Evolutionary conservation across 306 rosid species (phyloP).

Genomic region (Dicorynia guianensis): DNA sequence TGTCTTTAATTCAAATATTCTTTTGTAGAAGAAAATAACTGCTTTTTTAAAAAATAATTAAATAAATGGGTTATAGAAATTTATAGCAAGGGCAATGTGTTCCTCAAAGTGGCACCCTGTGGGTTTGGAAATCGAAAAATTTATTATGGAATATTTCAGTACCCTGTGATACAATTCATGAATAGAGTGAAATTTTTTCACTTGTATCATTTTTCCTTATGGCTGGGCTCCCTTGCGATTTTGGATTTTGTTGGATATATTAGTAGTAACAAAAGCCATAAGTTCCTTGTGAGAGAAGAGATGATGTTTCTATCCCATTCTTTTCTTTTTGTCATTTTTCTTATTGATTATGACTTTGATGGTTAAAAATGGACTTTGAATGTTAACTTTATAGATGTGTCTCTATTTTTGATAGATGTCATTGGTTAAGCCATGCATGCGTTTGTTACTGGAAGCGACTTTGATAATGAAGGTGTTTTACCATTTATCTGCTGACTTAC

Average conservation of each 20-base stretch:
- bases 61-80: not conserved
- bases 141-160: constrained; percentile 31
- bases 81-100: not conserved
- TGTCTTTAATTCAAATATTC: not conserved
- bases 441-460: constrained; percentile 7
- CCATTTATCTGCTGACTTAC: not conserved
- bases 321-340: too few relatives aligned
- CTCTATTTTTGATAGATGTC: too few relatives aligned
- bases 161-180: not conserved
- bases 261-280: not conserved
- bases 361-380: too few relatives aligned
- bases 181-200: constrained; percentile 7
- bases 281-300: not conserved
- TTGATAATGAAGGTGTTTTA: not conserved
- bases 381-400: too few relatives aligned
- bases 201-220: not conserved
- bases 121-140: not conserved
- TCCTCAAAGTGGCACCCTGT: constrained; percentile 8
- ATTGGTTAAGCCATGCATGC: constrained; percentile 23
- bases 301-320: not conserved
- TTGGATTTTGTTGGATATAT: constrained; percentile 14
- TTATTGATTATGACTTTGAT: too few relatives aligned
- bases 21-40: not conserved
- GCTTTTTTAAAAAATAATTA: not conserved
- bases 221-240: not conserved